Evolutionary conservation across 257 asterid genomes (phyloP).

Genomic region (Scutellaria baicalensis): DNA sequence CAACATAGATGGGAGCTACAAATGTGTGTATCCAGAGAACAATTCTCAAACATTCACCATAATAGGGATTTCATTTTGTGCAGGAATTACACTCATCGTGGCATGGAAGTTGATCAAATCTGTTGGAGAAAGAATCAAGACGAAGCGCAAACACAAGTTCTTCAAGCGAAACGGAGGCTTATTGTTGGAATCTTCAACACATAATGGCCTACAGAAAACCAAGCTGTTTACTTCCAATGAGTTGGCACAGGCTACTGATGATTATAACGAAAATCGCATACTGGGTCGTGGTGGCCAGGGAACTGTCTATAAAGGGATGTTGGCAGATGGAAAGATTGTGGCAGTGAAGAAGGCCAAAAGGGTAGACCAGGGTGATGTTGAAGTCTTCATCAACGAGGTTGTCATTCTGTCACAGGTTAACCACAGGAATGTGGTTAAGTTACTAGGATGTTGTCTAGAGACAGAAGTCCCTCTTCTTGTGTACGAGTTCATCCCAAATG

Average conservation of each 20-base stretch:
- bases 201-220: constrained; percentile 16
- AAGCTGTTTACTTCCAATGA: constrained; percentile 23
- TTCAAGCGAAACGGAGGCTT: constrained; percentile 34
- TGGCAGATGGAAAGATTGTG: constrained; percentile 1
- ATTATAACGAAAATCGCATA: constrained; percentile 14
- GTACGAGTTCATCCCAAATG: constrained; percentile 17
- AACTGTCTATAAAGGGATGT: constrained; percentile 15
- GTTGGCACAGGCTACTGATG: constrained; percentile 22
- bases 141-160: constrained; percentile 6
- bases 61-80: constrained; percentile 9
- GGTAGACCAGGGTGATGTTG: constrained; percentile 5
- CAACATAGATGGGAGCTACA: not conserved
- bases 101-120: constrained; percentile 10
- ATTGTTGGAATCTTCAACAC: constrained; percentile 18
- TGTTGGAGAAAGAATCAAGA: constrained; percentile 10
- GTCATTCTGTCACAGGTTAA: constrained; percentile 17
- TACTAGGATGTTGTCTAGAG: constrained; percentile 27
- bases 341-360: constrained; percentile 12
- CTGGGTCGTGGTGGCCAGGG: constrained; percentile 17
- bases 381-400: constrained; percentile 16
- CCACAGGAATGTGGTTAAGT: constrained; percentile 19
- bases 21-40: not conserved
- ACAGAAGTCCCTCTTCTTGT: constrained; percentile 19
- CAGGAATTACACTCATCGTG: not conserved
- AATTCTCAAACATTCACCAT: not conserved